Conservation (phyloP, 2,329 filamentous ascomycete genomes). For the Penicillium nordicum region DNA sequence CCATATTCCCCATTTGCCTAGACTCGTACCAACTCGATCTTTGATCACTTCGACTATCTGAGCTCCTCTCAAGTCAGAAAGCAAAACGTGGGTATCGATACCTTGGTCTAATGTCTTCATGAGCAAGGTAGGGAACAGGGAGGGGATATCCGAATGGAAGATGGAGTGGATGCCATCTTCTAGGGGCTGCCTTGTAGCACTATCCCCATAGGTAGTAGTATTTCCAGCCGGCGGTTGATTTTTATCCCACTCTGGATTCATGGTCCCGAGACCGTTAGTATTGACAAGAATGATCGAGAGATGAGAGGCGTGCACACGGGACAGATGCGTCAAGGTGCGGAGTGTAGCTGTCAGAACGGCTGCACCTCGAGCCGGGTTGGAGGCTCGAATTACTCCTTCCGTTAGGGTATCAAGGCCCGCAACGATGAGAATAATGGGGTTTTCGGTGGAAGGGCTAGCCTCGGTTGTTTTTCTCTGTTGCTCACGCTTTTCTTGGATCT, state of each 20-base stretch:
- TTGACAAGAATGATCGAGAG: conserved; percentile 39
- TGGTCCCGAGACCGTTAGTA: conserved; percentile 30
- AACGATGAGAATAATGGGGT: conserved; percentile 29
- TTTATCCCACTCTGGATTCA: not conserved
- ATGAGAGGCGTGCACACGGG: conserved; percentile 26
- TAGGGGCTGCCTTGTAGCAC: not conserved
- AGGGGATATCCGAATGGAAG: conserved; percentile 22
- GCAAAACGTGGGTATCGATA: conserved; percentile 39
- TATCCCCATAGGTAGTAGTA: not conserved
- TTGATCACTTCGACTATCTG: conserved; percentile 40
- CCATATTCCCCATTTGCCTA: conserved; percentile 40
- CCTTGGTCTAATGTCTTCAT: conserved; percentile 39
- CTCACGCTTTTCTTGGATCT: conserved; percentile 14
- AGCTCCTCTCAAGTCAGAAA: conserved; percentile 27
- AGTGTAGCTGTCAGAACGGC: conserved; percentile 33
- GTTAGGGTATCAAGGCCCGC: conserved; percentile 38
- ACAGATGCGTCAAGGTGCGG: conserved; percentile 34
- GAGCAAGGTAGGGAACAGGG: conserved; percentile 29
- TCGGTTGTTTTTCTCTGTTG: not conserved
- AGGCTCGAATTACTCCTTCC: conserved; percentile 37
- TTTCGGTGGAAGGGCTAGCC: not conserved
- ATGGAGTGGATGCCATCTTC: conserved; percentile 28
- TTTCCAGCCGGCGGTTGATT: not conserved
- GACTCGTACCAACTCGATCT: conserved; percentile 33
- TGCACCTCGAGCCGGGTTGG: conserved; percentile 35